These are phyloP conservation scores for Stenogyne calaminthoides DNA, from an alignment of 305 asterid species.

Conservation along the genomic window DNA sequence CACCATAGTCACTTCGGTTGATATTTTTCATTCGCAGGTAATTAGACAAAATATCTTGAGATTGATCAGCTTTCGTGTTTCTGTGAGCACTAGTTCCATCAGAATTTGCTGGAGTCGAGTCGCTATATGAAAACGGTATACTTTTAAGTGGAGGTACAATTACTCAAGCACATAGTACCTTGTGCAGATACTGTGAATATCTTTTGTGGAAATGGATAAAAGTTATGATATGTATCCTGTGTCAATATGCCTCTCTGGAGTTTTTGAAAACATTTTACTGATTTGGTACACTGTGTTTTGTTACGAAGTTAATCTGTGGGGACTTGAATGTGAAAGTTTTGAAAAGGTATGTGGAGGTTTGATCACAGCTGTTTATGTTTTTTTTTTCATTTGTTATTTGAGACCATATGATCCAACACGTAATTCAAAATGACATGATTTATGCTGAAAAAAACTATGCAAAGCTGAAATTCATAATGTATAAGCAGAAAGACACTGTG, in stretches of 20 bases:
- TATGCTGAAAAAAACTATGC: constrained; percentile 2
- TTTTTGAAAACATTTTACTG: neutral
- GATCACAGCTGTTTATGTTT: constrained; percentile 6
- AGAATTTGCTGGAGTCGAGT: neutral
- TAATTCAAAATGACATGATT: neutral
- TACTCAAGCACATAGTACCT: constrained; percentile 4
- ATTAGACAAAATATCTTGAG: neutral
- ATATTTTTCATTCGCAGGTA: constrained; percentile 43
- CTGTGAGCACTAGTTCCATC: neutral
- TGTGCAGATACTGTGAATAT: constrained; percentile 15
- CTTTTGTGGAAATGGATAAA: neutral
- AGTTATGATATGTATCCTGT: constrained; percentile 4
- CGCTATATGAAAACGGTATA: neutral
- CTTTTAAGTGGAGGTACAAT: neutral
- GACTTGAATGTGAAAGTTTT: neutral
- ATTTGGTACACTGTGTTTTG: neutral
- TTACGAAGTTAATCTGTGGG: neutral
- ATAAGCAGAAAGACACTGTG: neutral
- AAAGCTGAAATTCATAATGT: neutral
- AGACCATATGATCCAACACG: neutral
- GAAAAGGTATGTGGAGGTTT: neutral
- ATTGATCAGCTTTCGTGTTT: neutral
- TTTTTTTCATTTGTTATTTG: constrained; percentile 15
- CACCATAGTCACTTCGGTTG: constrained; percentile 38
- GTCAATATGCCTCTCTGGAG: constrained; percentile 19